Evolutionary conservation across 345 rosid genomes (phyloP).

Genomic region (Eucalyptus regnans): DNA sequence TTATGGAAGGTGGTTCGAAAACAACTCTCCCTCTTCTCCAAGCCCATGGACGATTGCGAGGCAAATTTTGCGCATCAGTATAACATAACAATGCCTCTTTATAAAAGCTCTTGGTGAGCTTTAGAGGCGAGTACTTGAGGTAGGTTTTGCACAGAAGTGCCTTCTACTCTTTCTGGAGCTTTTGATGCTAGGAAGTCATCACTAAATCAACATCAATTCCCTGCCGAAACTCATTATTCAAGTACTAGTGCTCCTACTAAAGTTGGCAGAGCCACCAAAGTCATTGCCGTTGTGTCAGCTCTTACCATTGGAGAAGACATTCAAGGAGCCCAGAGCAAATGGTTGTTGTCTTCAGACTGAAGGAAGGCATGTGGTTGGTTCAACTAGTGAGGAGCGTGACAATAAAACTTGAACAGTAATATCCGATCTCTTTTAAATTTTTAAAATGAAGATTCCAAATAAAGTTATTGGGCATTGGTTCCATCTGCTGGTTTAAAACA

Average conservation of each 20-base stretch:
- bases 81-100: conserved; percentile 62
- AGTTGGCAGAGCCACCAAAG: conserved; percentile 42
- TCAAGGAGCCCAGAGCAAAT: conserved; percentile 71
- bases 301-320: conserved; percentile 66
- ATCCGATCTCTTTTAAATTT: too few relatives aligned
- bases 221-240: conserved; percentile 67
- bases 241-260: conserved; percentile 17
- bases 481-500: too few relatives aligned
- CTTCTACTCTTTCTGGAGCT: conserved; percentile 55
- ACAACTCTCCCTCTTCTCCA: conserved; percentile 33
- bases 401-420: neutral
- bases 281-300: conserved; percentile 66
- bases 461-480: too few relatives aligned
- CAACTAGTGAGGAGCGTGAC: conserved; percentile 59
- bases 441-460: too few relatives aligned
- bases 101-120: conserved; percentile 97
- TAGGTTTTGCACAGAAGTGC: conserved; percentile 90
- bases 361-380: conserved; percentile 49
- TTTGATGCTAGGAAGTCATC: conserved; percentile 67
- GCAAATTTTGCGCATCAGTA: conserved; percentile 59
- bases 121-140: conserved; percentile 84
- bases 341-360: conserved; percentile 65
- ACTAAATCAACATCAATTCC: conserved; percentile 55
- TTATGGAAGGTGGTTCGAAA: conserved; percentile 22
- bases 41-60: conserved; percentile 39